A percentile compares a stretch with the other conserved stretches of the same genome.
These are phyloP conservation scores for Mycena indigotica DNA, from an alignment of 768 basidiomycete genomes.

Conservation along the genomic window DNA sequence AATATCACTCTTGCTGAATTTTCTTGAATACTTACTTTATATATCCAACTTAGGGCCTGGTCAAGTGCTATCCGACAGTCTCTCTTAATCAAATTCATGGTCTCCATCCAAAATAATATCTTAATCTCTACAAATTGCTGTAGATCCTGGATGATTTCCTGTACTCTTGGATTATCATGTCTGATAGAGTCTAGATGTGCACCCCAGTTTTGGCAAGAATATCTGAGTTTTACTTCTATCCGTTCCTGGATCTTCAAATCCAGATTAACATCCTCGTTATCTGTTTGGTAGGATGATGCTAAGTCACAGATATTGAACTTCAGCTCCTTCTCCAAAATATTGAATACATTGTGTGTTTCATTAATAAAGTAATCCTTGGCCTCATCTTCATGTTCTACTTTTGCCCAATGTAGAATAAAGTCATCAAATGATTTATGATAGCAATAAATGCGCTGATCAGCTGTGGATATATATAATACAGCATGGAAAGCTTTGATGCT, in stretches of 20 bases:
- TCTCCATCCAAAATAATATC: slow-evolving; percentile 7
- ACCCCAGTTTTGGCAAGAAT: slow-evolving; percentile 11
- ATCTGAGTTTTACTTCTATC: background rate
- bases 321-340: slow-evolving; percentile 6
- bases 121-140: background rate
- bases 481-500: background rate
- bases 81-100: slow-evolving; percentile 1
- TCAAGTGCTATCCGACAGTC: slow-evolving; percentile 4
- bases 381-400: background rate
- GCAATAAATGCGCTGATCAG: background rate
- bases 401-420: background rate
- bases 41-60: slow-evolving; percentile 5
- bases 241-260: background rate
- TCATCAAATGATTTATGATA: slow-evolving; percentile 10
- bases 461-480: background rate
- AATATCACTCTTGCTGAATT: too few relatives aligned
- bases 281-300: slow-evolving; percentile 3
- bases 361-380: background rate
- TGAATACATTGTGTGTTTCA: background rate
- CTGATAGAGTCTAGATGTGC: background rate
- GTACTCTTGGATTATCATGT: background rate
- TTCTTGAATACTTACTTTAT: too few relatives aligned
- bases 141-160: background rate
- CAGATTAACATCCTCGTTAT: slow-evolving; percentile 5
- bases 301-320: slow-evolving; percentile 12